phyloP scores from a whole-genome alignment of 2,329 filamentous ascomycete genomes.

The Didymella pinodella region DNA sequence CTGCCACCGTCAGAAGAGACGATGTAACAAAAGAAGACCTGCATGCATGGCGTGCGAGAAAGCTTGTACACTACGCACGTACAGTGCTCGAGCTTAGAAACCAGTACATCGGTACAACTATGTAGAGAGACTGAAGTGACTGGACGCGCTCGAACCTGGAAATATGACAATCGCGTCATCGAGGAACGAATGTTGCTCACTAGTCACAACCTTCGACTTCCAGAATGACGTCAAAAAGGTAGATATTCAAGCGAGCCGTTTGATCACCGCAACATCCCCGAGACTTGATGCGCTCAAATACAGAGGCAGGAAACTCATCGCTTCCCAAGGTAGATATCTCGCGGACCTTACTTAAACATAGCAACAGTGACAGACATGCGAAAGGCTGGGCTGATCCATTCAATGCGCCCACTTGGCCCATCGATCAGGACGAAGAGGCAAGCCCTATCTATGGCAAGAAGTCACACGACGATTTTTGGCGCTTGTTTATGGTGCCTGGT shows the following conservation, averaged over 20 bases:
- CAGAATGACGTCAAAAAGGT: not conserved
- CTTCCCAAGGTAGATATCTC: not conserved
- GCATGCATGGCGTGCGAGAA: not conserved
- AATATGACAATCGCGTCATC: not conserved
- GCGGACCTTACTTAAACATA: too few relatives aligned
- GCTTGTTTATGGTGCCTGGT: conserved; percentile 6
- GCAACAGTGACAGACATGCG: not conserved
- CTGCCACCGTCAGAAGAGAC: not conserved
- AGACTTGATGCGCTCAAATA: not conserved
- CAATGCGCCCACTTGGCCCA: conserved; percentile 4
- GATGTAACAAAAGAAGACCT: not conserved
- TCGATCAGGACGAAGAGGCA: conserved; percentile 1
- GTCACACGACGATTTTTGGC: conserved; percentile 1
- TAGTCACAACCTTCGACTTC: conserved; percentile 1
- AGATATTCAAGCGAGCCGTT: not conserved
- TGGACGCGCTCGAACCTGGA: not conserved
- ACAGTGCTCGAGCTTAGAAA: not conserved
- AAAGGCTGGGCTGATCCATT: conserved; percentile 2
- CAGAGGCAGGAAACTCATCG: not conserved
- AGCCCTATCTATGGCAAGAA: not conserved
- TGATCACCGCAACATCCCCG: conserved; percentile 2
- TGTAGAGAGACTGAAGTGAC: not conserved
- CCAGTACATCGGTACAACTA: not conserved
- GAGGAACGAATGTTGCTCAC: not conserved
- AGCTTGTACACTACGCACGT: not conserved